Conservation (phyloP, 1,284 basidiomycete genomes). For the Microstroma glucosiphilum region DNA sequence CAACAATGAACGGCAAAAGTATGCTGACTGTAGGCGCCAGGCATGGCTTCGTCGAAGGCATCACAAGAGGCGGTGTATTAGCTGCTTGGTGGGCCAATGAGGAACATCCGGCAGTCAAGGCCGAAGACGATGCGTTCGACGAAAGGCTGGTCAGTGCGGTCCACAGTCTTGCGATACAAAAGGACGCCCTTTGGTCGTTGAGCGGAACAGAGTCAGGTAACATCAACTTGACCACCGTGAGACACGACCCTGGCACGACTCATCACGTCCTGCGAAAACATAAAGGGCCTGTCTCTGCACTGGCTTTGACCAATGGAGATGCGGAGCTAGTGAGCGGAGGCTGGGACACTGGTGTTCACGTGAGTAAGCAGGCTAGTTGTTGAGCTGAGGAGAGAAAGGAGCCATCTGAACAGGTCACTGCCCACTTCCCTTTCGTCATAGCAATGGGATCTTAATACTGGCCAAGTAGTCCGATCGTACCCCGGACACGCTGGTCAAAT, state of each 20-base stretch:
- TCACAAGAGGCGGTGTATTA: slow-evolving; percentile 80
- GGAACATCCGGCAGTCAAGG: slow-evolving; percentile 32
- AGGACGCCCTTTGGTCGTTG: slow-evolving; percentile 42
- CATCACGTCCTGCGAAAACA: slow-evolving; percentile 66
- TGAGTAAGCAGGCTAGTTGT: slow-evolving; percentile 56
- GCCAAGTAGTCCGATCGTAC: slow-evolving; percentile 70
- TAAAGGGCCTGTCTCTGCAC: slow-evolving; percentile 73
- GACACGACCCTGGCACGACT: slow-evolving; percentile 80
- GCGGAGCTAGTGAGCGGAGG: slow-evolving; percentile 86
- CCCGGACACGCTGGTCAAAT: slow-evolving; percentile 80
- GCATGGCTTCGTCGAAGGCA: slow-evolving; percentile 83
- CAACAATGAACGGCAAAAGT: slow-evolving; percentile 77
- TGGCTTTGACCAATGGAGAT: slow-evolving; percentile 66
- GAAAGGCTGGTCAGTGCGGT: slow-evolving; percentile 37
- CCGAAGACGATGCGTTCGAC: slow-evolving; percentile 15
- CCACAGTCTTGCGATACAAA: slow-evolving; percentile 45
- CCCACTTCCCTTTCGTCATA: too few species aligned
- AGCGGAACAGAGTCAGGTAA: slow-evolving; percentile 42
- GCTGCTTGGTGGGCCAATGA: slow-evolving; percentile 73
- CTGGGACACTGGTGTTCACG: slow-evolving; percentile 81
- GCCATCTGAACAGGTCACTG: too few species aligned
- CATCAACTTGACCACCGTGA: slow-evolving; percentile 76
- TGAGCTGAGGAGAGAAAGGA: background rate
- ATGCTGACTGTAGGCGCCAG: slow-evolving; percentile 83
- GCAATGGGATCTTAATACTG: slow-evolving; percentile 96